Conservation (phyloP, 2,329 filamentous ascomycete genomes). For the Fusarium mundagurra region DNA sequence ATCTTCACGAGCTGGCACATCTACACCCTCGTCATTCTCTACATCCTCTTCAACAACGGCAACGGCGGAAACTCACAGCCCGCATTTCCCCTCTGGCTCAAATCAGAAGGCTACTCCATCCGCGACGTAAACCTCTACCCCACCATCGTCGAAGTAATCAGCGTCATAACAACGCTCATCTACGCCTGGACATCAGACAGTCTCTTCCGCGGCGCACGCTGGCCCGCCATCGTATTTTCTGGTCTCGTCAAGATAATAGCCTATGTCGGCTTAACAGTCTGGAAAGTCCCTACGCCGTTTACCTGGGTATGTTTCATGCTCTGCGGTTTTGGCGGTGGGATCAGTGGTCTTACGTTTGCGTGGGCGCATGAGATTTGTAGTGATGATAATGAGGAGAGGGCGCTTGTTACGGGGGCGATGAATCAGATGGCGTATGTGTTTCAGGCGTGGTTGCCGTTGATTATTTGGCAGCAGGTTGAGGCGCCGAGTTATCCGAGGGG, state of each 20-base stretch:
- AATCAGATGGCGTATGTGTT: conserved; percentile 77
- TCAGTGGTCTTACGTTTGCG: conserved; percentile 58
- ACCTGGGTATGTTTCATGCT: conserved; percentile 73
- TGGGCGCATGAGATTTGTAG: conserved; percentile 63
- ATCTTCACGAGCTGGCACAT: conserved; percentile 74
- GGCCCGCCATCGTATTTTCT: conserved; percentile 71
- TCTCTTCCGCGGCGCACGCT: conserved; percentile 66
- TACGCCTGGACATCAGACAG: conserved; percentile 75
- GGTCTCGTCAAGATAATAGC: conserved; percentile 55
- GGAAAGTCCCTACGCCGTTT: conserved; percentile 61
- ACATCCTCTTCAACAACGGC: conserved; percentile 73
- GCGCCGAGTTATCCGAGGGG: conserved; percentile 70
- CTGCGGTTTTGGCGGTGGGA: conserved; percentile 59
- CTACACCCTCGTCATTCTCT: conserved; percentile 66
- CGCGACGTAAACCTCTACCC: conserved; percentile 62
- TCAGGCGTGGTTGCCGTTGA: conserved; percentile 74
- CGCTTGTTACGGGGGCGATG: conserved; percentile 73
- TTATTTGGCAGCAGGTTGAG: conserved; percentile 74
- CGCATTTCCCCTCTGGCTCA: conserved; percentile 63
- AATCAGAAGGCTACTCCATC: conserved; percentile 55
- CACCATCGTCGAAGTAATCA: conserved; percentile 65
- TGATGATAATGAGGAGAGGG: conserved; percentile 70
- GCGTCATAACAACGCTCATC: conserved; percentile 66
- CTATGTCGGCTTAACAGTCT: conserved; percentile 53
- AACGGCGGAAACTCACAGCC: conserved; percentile 59